These are phyloP conservation scores for Globisporangium cystogenes DNA, from an alignment of 352 stramenopile species.

Conservation along the genomic window DNA sequence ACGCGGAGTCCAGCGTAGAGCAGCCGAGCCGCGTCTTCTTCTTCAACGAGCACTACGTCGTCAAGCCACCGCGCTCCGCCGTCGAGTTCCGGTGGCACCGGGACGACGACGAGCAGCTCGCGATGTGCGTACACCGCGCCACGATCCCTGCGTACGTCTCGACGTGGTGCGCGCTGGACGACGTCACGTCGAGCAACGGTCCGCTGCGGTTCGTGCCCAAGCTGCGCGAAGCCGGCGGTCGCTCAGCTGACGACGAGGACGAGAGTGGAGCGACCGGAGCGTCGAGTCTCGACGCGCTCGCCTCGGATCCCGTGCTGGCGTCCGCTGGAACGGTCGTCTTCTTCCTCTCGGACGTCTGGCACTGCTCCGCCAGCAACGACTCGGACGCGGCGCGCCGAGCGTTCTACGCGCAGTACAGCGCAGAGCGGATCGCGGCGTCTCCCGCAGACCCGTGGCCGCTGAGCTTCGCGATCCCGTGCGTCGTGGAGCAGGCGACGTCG, in stretches of 20 bases:
- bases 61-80: constrained; percentile 47
- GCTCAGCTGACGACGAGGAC: not conserved
- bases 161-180: constrained; percentile 61
- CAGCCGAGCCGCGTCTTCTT: constrained; percentile 24
- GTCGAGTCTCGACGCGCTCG: constrained; percentile 5
- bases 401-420: constrained; percentile 73
- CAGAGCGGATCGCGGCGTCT: constrained; percentile 36
- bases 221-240: not conserved
- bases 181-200: constrained; percentile 42
- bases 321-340: constrained; percentile 44
- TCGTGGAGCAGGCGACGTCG: not conserved
- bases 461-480: constrained; percentile 62
- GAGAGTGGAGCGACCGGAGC: not conserved
- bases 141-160: constrained; percentile 52
- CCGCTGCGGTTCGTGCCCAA: constrained; percentile 48
- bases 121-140: constrained; percentile 58
- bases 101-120: constrained; percentile 70
- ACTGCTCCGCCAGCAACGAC: constrained; percentile 56
- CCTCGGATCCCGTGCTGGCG: constrained; percentile 23
- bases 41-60: constrained; percentile 80
- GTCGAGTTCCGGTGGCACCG: constrained; percentile 75
- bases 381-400: constrained; percentile 34
- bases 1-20: not conserved
- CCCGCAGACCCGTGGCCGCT: constrained; percentile 32
- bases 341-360: constrained; percentile 72